phyloP scores from a whole-genome alignment of 2,329 filamentous ascomycete species.

The Aspergillus ruber region DNA sequence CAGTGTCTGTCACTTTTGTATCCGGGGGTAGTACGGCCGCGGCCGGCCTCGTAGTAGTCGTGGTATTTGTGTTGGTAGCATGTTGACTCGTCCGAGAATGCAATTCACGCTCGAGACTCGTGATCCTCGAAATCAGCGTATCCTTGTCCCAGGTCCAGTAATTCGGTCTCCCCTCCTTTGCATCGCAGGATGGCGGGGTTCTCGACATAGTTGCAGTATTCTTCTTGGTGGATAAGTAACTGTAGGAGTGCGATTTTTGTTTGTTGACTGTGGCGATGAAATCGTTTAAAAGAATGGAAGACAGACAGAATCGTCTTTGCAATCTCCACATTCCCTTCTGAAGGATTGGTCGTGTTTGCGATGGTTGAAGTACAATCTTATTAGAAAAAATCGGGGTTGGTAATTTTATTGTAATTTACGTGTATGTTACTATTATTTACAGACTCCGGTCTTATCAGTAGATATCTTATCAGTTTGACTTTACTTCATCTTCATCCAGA shows the following conservation, averaged over 20 bases:
- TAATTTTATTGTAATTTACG: conserved; percentile 2
- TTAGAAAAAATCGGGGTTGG: not conserved
- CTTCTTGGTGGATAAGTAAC: too few species aligned
- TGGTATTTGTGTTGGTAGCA: conserved; percentile 1
- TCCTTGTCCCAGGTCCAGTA: conserved; percentile 65
- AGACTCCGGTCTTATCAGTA: not conserved
- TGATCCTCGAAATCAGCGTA: conserved; percentile 62
- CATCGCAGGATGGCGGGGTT: conserved; percentile 1
- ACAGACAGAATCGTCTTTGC: conserved; percentile 9
- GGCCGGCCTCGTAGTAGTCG: not conserved
- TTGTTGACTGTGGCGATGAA: too few species aligned
- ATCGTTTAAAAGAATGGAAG: not conserved
- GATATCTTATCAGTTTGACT: too few species aligned
- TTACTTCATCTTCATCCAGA: too few species aligned
- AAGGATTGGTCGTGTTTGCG: conserved; percentile 1
- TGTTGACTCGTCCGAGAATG: conserved; percentile 38
- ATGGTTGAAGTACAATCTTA: not conserved
- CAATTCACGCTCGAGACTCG: conserved; percentile 60
- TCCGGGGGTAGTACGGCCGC: not conserved
- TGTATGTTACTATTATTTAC: conserved; percentile 6
- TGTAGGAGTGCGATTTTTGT: too few species aligned
- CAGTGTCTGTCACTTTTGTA: conserved; percentile 1
- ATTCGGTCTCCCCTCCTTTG: conserved; percentile 24
- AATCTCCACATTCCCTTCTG: conserved; percentile 26
- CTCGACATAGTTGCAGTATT: conserved; percentile 7